phyloP scores from a whole-genome alignment of 371 early-diverging fungal species.

The Mortierella sp. region DNA sequence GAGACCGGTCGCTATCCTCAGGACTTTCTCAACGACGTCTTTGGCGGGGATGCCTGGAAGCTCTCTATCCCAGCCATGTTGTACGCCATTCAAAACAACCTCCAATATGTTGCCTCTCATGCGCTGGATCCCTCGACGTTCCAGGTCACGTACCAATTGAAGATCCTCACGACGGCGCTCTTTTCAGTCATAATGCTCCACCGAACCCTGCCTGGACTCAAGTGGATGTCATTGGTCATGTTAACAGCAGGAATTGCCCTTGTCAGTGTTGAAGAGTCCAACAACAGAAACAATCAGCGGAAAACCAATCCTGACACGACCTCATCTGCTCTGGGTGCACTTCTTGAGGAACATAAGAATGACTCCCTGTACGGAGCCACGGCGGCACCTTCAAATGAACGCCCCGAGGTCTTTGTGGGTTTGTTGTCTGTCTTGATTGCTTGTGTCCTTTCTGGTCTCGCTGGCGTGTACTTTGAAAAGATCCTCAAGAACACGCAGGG shows the following conservation, averaged over 20 bases:
- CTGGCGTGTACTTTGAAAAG: slow-evolving; percentile 97
- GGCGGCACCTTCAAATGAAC: slow-evolving; percentile 23
- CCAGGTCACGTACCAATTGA: slow-evolving; percentile 96
- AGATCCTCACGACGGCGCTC: slow-evolving; percentile 95
- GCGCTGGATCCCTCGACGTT: slow-evolving; percentile 95
- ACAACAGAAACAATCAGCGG: slow-evolving; percentile 29
- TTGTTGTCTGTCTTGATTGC: slow-evolving; percentile 82
- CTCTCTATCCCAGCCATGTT: slow-evolving; percentile 86
- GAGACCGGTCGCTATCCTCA: slow-evolving; percentile 54
- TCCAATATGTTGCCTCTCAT: slow-evolving; percentile 92
- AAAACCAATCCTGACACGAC: neutral
- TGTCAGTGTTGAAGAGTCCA: slow-evolving; percentile 75
- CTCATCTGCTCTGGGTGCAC: slow-evolving; percentile 18
- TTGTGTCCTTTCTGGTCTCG: slow-evolving; percentile 91
- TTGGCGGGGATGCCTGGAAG: slow-evolving; percentile 77
- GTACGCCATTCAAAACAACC: slow-evolving; percentile 96
- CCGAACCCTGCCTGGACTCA: slow-evolving; percentile 68
- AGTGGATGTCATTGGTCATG: slow-evolving; percentile 87
- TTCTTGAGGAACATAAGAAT: slow-evolving; percentile 23
- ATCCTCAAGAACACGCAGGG: slow-evolving; percentile 71
- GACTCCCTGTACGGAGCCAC: slow-evolving; percentile 10
- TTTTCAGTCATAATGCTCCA: slow-evolving; percentile 86
- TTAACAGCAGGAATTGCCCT: slow-evolving; percentile 90
- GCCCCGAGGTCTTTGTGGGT: slow-evolving; percentile 66
- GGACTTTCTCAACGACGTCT: slow-evolving; percentile 61